A percentile compares a stretch with the other conserved stretches of the same genome.
These are phyloP conservation scores for Fagus sylvatica DNA, from an alignment of 306 rosid genomes.

Conservation along the genomic window DNA sequence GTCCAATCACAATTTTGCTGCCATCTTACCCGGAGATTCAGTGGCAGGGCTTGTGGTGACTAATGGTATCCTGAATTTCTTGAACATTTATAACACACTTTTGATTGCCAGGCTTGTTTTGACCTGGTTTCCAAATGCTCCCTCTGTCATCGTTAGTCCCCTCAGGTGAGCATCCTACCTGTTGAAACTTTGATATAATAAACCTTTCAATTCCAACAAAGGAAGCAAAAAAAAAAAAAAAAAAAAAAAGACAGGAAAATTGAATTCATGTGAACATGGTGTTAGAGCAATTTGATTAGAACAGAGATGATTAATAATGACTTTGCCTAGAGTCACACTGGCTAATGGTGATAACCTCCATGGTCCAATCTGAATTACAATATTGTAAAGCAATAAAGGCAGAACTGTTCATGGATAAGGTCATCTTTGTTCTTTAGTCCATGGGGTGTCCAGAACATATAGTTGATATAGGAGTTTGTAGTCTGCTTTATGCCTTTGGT, in stretches of 20 bases:
- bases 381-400: no score
- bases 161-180: conserved; percentile 55
- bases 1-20: conserved; percentile 67
- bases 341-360: background rate
- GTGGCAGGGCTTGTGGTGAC: conserved; percentile 85
- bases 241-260: background rate
- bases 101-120: conserved; percentile 84
- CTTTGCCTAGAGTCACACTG: background rate
- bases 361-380: no score
- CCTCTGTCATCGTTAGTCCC: conserved; percentile 83
- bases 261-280: background rate
- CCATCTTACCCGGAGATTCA: conserved; percentile 88
- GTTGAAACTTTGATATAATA: background rate
- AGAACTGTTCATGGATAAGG: background rate
- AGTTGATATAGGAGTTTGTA: background rate
- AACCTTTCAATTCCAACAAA: background rate
- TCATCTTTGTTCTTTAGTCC: background rate
- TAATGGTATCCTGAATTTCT: conserved; percentile 76
- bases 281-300: background rate
- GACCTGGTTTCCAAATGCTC: conserved; percentile 95
- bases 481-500: background rate
- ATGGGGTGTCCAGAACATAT: no score
- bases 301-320: background rate
- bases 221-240: no score
- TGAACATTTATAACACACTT: conserved; percentile 82